Percentiles rank a stretch among this genome's conserved stretches.
Evolutionary conservation across 2,329 filamentous ascomycete species (phyloP).

Genomic region (Diaporthe velutina): DNA sequence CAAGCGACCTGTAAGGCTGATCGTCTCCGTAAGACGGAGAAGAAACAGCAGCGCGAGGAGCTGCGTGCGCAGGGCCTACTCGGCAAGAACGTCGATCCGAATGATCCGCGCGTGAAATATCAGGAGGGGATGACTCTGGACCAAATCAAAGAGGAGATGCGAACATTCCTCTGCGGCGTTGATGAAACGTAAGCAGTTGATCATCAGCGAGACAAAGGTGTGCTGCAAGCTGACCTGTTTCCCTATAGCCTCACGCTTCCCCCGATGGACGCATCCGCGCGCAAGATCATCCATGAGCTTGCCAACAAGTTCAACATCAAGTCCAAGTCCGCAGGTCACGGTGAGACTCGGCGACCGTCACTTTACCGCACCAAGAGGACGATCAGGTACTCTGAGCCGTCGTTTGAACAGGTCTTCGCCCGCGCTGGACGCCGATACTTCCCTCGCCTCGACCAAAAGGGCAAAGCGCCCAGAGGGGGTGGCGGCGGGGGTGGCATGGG

Average conservation of each 20-base stretch:
- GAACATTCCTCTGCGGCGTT: slow-evolving; percentile 74
- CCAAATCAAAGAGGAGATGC: slow-evolving; percentile 80
- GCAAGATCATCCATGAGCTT: slow-evolving; percentile 84
- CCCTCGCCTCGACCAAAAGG: slow-evolving; percentile 61
- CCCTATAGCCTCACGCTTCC: slow-evolving; percentile 76
- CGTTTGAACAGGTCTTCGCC: slow-evolving; percentile 62
- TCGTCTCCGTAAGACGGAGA: slow-evolving; percentile 76
- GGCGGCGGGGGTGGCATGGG: slow-evolving; percentile 45
- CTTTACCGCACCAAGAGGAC: slow-evolving; percentile 82
- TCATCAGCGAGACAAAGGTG: too few species aligned
- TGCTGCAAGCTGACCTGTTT: slow-evolving; percentile 36
- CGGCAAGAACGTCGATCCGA: slow-evolving; percentile 67
- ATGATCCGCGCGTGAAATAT: slow-evolving; percentile 79
- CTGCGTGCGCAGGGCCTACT: slow-evolving; percentile 76
- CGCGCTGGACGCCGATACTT: slow-evolving; percentile 68
- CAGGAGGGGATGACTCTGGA: slow-evolving; percentile 77
- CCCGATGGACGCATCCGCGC: slow-evolving; percentile 83
- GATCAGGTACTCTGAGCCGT: slow-evolving; percentile 67
- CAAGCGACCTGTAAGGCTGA: slow-evolving; percentile 75
- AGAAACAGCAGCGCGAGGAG: slow-evolving; percentile 78
- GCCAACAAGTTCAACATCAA: slow-evolving; percentile 82
- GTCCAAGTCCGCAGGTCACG: slow-evolving; percentile 85
- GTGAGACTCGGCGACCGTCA: slow-evolving; percentile 79
- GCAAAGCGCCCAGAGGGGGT: slow-evolving; percentile 42
- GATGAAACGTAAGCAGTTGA: slow-evolving; percentile 70